Evolutionary conservation across 345 rosid species (phyloP).

Genomic region (Linum trigynum): DNA sequence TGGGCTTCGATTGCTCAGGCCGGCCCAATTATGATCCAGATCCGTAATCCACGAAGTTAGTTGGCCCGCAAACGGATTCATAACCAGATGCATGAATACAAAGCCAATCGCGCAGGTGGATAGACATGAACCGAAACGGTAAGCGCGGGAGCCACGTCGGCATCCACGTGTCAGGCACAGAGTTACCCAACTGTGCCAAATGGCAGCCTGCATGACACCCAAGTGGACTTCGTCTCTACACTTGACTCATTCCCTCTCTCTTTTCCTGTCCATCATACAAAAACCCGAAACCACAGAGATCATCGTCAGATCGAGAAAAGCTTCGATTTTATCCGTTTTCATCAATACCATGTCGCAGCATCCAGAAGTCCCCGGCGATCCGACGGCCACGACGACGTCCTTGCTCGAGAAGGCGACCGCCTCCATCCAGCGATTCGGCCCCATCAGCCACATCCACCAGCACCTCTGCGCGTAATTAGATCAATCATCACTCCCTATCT

Average conservation of each 20-base stretch:
- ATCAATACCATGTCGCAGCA: conserved; percentile 22
- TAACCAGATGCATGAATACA: no score
- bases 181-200: neutral
- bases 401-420: conserved; percentile 55
- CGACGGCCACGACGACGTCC: conserved; percentile 36
- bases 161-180: neutral
- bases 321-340: neutral
- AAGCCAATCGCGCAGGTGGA: no score
- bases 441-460: conserved; percentile 59
- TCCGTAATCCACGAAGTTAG: no score
- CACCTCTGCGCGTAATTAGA: conserved; percentile 73
- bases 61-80: no score
- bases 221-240: neutral
- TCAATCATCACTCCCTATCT: neutral
- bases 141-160: no score
- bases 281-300: neutral
- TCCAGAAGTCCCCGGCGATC: conserved; percentile 53
- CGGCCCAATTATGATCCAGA: no score
- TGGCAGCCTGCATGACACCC: neutral
- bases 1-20: no score
- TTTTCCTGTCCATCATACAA: neutral
- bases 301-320: neutral
- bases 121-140: no score
- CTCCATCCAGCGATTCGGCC: conserved; percentile 52
- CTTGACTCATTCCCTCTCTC: neutral